A percentile compares a stretch with the other conserved stretches of the same genome.
Evolutionary conservation across 1,139 yeast species (phyloP).

Genomic region (Trichomonascaceae sp.): DNA sequence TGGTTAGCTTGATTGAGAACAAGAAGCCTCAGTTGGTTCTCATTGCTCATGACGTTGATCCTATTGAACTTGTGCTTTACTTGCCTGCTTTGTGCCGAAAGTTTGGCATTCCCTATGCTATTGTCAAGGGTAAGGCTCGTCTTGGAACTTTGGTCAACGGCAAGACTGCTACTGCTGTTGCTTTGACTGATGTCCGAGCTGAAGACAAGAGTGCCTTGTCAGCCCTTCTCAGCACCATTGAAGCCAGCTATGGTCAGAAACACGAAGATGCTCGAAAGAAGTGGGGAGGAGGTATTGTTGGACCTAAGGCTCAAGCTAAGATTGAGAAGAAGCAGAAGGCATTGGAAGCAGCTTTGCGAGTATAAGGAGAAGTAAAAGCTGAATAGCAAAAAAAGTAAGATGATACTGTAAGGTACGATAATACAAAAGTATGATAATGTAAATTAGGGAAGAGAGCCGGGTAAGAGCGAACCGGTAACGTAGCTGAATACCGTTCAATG

Average conservation of each 20-base stretch:
- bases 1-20: conserved; percentile 93
- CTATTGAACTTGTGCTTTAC: conserved; percentile 93
- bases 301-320: conserved; percentile 84
- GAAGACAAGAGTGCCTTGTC: conserved; percentile 95
- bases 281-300: conserved; percentile 99
- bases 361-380: conserved; percentile 24
- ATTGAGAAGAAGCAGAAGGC: conserved; percentile 50
- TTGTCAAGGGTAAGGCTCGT: conserved; percentile 98
- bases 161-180: conserved; percentile 96
- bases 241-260: conserved; percentile 86
- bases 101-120: conserved; percentile 99
- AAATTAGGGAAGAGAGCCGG: too few relatives aligned
- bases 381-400: neutral
- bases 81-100: conserved; percentile 98
- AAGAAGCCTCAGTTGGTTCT: conserved; percentile 95
- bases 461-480: too few relatives aligned
- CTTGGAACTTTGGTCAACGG: conserved; percentile 95
- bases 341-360: conserved; percentile 40
- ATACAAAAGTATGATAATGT: neutral
- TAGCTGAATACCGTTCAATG: too few relatives aligned
- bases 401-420: neutral
- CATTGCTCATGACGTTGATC: conserved; percentile 98
- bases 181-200: conserved; percentile 86
- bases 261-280: conserved; percentile 94
- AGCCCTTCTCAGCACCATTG: conserved; percentile 83